Base-by-base conservation (phyloP, 2,329 filamentous ascomycete species). In the Cladosporium sp. region DNA sequence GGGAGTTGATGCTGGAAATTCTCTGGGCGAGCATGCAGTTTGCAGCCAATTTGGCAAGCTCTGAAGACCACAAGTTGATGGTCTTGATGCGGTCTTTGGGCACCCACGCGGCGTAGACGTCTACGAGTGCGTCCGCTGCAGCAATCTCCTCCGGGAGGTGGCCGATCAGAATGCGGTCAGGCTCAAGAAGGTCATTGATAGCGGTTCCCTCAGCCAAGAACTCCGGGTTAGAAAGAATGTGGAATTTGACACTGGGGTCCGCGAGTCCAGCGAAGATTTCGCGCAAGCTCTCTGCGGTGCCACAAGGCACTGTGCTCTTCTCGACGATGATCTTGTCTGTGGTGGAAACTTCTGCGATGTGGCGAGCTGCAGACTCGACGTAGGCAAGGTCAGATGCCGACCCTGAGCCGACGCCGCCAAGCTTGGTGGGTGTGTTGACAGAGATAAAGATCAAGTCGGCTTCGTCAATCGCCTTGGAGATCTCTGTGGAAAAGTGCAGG, bases 401-500 rank as follows among this genome's bases (percentile, higher is more conserved):
- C 15, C 90, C 90, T 12, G 87, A 87, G 61, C 91, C 91, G 32
- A 87, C 80, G 65, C 90, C 90, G 52, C 84, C 85, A 58, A 80
- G 84, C 80, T 93, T 93, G 49, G 91, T 93, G 2, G 90, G 90
- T 0, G 91, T 93, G 76, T 92, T 92, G 69, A 93, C 91, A n/a
- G 88, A 87, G 65, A 93, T 85, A 63, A 93, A 84, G 59, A 93
- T 85, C 57, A 93, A 79, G 73, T 93, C 90, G 11, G 91, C 90
- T 68, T 88, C 86, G 28, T 80, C 76, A 68, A 93, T 89, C 67
- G 81, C 83, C 69, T 80, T 80, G 32, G 84, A 83, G 8, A 90
- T 83, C 55, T 91, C 84, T 18, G 86, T 90, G 3, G 90, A 89
- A 79, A 93, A 93, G 80, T 89, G 85, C 21, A 93, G 82, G 76